These are phyloP conservation scores for Globisporangium paddicum DNA, from an alignment of 352 stramenopile genomes.

Conservation along the genomic window DNA sequence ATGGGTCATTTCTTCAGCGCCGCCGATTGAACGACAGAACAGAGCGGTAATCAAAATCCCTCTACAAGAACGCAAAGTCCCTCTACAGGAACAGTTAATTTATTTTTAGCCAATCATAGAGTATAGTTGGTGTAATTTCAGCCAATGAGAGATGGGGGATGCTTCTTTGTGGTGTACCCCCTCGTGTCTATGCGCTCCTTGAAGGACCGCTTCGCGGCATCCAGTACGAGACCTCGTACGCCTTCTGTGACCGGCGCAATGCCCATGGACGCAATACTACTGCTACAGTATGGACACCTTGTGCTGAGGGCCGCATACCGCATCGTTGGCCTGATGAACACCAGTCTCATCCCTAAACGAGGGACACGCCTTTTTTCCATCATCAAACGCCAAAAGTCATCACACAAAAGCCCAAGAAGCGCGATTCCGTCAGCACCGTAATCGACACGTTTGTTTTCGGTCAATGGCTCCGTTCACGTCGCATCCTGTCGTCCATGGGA, in stretches of 20 bases:
- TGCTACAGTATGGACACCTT: too few relatives aligned
- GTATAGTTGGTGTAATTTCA: not conserved
- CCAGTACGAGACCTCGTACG: not conserved
- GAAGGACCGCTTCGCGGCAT: not conserved
- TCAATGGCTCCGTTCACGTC: not conserved
- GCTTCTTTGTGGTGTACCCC: not conserved
- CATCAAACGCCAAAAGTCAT: too few relatives aligned
- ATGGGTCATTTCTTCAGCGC: conserved; percentile 4
- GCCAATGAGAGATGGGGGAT: not conserved
- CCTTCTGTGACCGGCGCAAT: not conserved
- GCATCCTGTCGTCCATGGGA: not conserved
- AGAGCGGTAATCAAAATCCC: not conserved
- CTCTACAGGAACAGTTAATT: not conserved
- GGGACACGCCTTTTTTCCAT: too few relatives aligned
- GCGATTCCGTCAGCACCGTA: conserved; percentile 8
- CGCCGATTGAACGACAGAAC: too few relatives aligned
- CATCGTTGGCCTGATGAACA: too few relatives aligned
- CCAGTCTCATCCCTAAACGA: too few relatives aligned
- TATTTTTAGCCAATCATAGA: not conserved
- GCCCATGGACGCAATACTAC: too few relatives aligned
- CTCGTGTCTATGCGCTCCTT: not conserved
- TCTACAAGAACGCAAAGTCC: not conserved
- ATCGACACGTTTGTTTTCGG: conserved; percentile 4
- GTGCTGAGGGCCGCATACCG: too few relatives aligned
- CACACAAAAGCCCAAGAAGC: too few relatives aligned